A percentile compares a stretch with the other conserved stretches of the same genome.
phyloP scores from a whole-genome alignment of 2,329 filamentous ascomycete species.

The Sclerotinia minor region DNA sequence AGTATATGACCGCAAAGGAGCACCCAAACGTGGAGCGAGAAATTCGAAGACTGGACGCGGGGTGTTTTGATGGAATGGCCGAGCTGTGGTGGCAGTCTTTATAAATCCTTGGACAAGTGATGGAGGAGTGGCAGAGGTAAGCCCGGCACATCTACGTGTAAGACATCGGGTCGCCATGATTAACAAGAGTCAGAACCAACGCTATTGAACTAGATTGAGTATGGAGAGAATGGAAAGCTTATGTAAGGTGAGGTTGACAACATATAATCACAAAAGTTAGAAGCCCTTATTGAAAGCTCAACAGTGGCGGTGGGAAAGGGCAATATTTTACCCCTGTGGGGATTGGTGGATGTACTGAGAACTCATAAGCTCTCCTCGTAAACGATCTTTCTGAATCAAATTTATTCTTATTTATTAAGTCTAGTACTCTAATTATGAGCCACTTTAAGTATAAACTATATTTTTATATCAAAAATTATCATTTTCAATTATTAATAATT shows the following conservation, averaged over 20 bases:
- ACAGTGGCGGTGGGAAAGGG: not conserved
- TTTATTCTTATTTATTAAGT: not conserved
- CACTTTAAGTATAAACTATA: too few species aligned
- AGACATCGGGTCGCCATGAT: slow-evolving; percentile 37
- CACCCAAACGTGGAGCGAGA: slow-evolving; percentile 32
- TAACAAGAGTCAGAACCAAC: not conserved
- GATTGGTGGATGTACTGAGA: too few species aligned
- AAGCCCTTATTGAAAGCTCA: not conserved
- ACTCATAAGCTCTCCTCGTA: too few species aligned
- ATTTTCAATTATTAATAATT: too few species aligned
- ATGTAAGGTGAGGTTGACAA: not conserved
- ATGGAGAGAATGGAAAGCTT: not conserved
- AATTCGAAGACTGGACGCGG: slow-evolving; percentile 38
- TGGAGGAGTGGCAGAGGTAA: slow-evolving; percentile 27
- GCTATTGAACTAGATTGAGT: not conserved
- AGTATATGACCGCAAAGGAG: slow-evolving; percentile 1
- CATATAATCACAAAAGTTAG: slow-evolving; percentile 11
- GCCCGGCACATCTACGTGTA: slow-evolving; percentile 32
- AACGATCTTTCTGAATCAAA: not conserved
- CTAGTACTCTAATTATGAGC: too few species aligned
- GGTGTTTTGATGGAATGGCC: slow-evolving; percentile 36
- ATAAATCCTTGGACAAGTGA: slow-evolving; percentile 38
- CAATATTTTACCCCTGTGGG: not conserved
- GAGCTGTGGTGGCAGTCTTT: slow-evolving; percentile 31
- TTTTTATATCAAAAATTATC: too few species aligned